phyloP scores from a whole-genome alignment of 192 early-diverging fungal genomes.

The Podila clonocystis region DNA sequence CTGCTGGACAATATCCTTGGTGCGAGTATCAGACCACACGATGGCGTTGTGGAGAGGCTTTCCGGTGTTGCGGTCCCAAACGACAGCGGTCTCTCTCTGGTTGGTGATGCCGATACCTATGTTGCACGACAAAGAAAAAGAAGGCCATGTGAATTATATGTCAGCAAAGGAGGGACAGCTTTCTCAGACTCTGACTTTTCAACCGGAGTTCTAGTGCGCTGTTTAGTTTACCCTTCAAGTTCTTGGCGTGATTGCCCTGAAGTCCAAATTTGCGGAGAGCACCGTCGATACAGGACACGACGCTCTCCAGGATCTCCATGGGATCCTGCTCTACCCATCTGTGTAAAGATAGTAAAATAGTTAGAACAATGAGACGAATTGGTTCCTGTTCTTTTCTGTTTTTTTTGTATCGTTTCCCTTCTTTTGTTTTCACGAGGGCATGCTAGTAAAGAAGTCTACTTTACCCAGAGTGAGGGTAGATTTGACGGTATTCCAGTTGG shows the following conservation, averaged over 20 bases:
- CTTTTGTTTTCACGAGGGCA: constrained; percentile 6
- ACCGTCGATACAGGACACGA: constrained; percentile 73
- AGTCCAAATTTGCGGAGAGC: constrained; percentile 69
- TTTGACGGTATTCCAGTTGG: constrained; percentile 85
- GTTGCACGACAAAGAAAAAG: neutral
- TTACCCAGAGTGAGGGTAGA: constrained; percentile 80
- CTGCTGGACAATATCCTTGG: constrained; percentile 73
- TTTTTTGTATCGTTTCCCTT: no score
- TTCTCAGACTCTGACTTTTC: no score
- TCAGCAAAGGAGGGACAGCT: neutral
- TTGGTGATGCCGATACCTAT: constrained; percentile 91
- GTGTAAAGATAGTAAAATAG: constrained; percentile 32
- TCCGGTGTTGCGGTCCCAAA: constrained; percentile 88
- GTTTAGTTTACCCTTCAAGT: constrained; percentile 45
- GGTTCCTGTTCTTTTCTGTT: neutral
- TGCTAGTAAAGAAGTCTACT: neutral
- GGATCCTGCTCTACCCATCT: constrained; percentile 92
- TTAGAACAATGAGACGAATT: neutral
- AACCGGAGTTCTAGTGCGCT: no score
- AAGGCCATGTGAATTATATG: neutral
- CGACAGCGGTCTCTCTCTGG: constrained; percentile 92
- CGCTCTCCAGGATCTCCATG: constrained; percentile 73
- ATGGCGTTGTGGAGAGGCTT: constrained; percentile 85
- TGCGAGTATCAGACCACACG: constrained; percentile 93
- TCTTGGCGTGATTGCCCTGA: constrained; percentile 64